Base-by-base conservation (phyloP, 495 filamentous ascomycete genomes). In the Penicillium samsonianum region DNA sequence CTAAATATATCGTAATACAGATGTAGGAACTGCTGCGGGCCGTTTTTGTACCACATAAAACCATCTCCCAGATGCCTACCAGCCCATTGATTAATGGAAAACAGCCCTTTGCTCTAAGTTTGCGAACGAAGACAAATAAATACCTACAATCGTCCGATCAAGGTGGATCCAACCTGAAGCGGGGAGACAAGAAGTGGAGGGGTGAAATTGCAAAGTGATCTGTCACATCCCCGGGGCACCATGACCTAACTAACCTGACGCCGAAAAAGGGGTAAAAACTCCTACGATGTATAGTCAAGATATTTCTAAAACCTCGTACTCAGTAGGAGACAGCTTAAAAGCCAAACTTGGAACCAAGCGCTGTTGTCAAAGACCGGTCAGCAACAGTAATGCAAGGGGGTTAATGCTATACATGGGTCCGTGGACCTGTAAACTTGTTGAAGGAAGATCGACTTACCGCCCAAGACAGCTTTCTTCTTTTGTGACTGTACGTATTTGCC, bases 401-500 rank as follows among this genome's bases (percentile, higher is more conserved):
- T 19, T 26, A 26, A 48, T 26, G 16, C 6, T 26, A 28, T 19
- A 50, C 14, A 26, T 26, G 6, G 14, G 25, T 23, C 17, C 5
- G 11, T 35, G 35, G 43, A 33, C 48, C n/a, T n/a, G n/a, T n/a
- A n/a, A n/a, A n/a, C n/a, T n/a, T n/a, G n/a, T 41, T 59, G 28
- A 54, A 30, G 38, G 41, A 41, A 37, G 49, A 61, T 50, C 17
- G 42, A 77, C 78, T 65, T 71, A 81, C 77, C 74, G 19, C 91
- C 89, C 60, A 95, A 75, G 48, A 96, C 71, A 55, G 89, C 74
- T 62, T 89, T 89, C 73, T 83, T 84, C 81, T 98, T 97, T 78
- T 96, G 91, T 66, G 84, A 86, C 52, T 75, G 80, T 14, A 96
- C 87, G 72, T 81, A 96, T 65, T 96, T 96, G 64, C 82, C 85